phyloP scores from a whole-genome alignment of 768 basidiomycete genomes.

The Tulasnella sp. region DNA sequence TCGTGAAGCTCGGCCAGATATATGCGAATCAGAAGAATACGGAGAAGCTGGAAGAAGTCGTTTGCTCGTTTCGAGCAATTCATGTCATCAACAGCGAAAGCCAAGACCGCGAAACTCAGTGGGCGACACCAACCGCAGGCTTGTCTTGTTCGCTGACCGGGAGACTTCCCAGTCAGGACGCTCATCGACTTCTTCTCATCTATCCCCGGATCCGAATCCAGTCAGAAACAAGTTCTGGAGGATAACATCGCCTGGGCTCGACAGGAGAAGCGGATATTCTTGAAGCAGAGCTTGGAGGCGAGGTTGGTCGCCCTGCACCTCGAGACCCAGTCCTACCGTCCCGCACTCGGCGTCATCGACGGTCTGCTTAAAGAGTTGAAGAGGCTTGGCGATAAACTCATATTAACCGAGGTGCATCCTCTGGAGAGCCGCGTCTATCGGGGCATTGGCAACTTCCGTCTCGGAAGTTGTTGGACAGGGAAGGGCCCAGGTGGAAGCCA shows the following conservation, averaged over 20 bases:
- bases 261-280: conserved; percentile 85
- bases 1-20: conserved; percentile 77
- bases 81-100: conserved; percentile 92
- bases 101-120: conserved; percentile 96
- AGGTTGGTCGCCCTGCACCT: conserved; percentile 69
- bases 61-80: conserved; percentile 71
- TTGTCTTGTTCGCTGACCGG: conserved; percentile 13
- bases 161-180: conserved; percentile 62
- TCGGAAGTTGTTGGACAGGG: conserved; percentile 82
- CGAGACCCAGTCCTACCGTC: conserved; percentile 65
- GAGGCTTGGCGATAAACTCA: conserved; percentile 93
- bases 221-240: conserved; percentile 76
- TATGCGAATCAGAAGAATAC: conserved; percentile 88
- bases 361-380: conserved; percentile 85
- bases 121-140: conserved; percentile 27
- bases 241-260: conserved; percentile 94
- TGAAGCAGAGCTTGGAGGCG: conserved; percentile 89
- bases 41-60: conserved; percentile 74
- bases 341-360: conserved; percentile 75
- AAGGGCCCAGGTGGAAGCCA: conserved; percentile 79
- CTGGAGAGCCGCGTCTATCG: conserved; percentile 88
- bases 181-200: conserved; percentile 81
- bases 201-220: conserved; percentile 64
- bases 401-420: conserved; percentile 92
- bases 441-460: conserved; percentile 80